Percentiles rank a stretch among this genome's conserved stretches.
Evolutionary conservation across 2,329 filamentous ascomycete species (phyloP).

Genomic region (Zymoseptoria crescenta): DNA sequence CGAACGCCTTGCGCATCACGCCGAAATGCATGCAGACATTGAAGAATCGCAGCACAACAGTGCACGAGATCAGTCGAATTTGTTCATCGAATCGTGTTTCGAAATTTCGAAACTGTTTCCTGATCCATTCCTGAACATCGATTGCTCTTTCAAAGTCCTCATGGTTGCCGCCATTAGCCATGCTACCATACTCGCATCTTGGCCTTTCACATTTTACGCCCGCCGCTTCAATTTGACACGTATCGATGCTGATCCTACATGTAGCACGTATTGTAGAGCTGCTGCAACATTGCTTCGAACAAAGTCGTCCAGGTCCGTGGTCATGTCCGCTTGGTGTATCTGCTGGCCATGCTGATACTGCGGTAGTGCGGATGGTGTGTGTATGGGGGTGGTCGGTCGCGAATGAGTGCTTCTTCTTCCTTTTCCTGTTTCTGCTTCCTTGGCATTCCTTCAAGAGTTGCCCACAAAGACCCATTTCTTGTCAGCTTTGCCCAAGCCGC

Average conservation of each 20-base stretch:
- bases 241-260: neutral
- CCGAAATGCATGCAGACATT: neutral
- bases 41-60: neutral
- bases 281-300: neutral
- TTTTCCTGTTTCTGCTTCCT: neutral
- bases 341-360: neutral
- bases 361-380: neutral
- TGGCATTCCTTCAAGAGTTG: constrained; percentile 7
- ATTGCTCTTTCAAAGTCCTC: neutral
- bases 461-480: constrained; percentile 51
- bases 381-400: neutral
- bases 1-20: neutral
- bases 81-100: neutral
- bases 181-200: neutral
- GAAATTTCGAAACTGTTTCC: neutral
- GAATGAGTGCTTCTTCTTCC: neutral
- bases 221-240: neutral
- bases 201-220: neutral
- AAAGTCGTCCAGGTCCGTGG: neutral
- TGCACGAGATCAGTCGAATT: neutral
- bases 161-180: neutral
- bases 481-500: constrained; percentile 54
- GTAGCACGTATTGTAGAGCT: neutral
- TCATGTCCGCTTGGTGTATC: neutral
- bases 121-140: neutral